Evolutionary conservation across 768 basidiomycete genomes (phyloP).

Genomic region (Tephrocybe sp.): DNA sequence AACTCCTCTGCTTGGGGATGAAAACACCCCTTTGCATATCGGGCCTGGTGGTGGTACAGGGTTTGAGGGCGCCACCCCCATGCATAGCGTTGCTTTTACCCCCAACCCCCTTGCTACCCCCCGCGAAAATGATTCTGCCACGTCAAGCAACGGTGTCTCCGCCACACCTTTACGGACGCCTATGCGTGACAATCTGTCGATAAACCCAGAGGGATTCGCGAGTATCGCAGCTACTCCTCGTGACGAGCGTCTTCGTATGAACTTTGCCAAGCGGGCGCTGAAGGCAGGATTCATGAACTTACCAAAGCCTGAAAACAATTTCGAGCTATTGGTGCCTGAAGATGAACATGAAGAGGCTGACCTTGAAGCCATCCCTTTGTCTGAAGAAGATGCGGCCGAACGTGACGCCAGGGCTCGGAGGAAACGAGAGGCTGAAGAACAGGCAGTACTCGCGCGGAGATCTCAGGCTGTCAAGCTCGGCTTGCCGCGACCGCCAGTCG

Average conservation of each 20-base stretch:
- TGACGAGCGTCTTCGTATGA: slow-evolving; percentile 60
- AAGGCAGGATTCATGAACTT: slow-evolving; percentile 79
- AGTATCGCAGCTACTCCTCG: slow-evolving; percentile 68
- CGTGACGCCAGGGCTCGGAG: slow-evolving; percentile 74
- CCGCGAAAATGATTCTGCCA: slow-evolving; percentile 44
- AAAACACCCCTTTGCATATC: slow-evolving; percentile 91
- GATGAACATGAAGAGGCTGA: slow-evolving; percentile 74
- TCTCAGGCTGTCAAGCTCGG: slow-evolving; percentile 78
- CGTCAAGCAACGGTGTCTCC: slow-evolving; percentile 50
- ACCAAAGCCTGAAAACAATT: slow-evolving; percentile 95
- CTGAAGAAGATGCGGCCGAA: slow-evolving; percentile 91
- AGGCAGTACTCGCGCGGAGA: slow-evolving; percentile 75
- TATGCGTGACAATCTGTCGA: slow-evolving; percentile 84
- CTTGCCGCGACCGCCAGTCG: slow-evolving; percentile 83
- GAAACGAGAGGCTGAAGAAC: slow-evolving; percentile 71
- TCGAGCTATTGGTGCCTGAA: slow-evolving; percentile 90
- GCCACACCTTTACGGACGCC: slow-evolving; percentile 93
- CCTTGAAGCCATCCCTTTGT: slow-evolving; percentile 24
- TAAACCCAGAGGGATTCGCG: slow-evolving; percentile 73
- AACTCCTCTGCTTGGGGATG: slow-evolving; percentile 93
- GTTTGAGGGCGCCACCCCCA: slow-evolving; percentile 94
- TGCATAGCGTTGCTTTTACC: slow-evolving; percentile 84
- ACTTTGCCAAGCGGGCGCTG: slow-evolving; percentile 71
- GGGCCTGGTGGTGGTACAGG: slow-evolving; percentile 80
- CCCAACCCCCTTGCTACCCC: slow-evolving; percentile 97